Percentiles rank a stretch among this genome's conserved stretches.
Conservation (phyloP, 306 rosid genomes). For the Trifolium dubium region DNA sequence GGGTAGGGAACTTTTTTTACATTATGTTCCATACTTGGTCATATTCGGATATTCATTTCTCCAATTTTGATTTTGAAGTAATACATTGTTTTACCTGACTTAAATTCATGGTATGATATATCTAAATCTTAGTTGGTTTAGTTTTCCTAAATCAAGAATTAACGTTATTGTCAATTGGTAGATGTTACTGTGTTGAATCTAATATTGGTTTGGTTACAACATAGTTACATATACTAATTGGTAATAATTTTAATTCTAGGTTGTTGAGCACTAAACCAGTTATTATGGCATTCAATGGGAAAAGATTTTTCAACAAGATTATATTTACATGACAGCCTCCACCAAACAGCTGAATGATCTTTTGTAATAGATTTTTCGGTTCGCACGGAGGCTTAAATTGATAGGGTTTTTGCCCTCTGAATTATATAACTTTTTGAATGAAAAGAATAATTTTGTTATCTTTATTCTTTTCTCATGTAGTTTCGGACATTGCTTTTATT, state of each 20-base stretch:
- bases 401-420: constrained; percentile 15
- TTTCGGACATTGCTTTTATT: neutral
- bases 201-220: too few relatives aligned
- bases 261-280: too few relatives aligned
- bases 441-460: neutral
- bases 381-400: constrained; percentile 39
- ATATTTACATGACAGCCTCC: constrained; percentile 6
- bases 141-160: too few relatives aligned
- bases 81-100: too few relatives aligned
- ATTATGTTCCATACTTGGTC: constrained; percentile 36
- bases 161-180: too few relatives aligned
- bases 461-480: constrained; percentile 41
- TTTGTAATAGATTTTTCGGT: constrained; percentile 32
- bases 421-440: constrained; percentile 2
- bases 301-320: neutral
- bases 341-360: constrained; percentile 40
- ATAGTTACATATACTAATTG: too few relatives aligned
- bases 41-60: constrained; percentile 35
- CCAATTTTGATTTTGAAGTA: neutral
- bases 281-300: too few relatives aligned
- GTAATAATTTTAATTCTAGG: too few relatives aligned
- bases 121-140: too few relatives aligned
- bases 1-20: constrained; percentile 9
- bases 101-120: too few relatives aligned
- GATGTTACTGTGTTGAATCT: too few relatives aligned